These are phyloP conservation scores for Takashimella tepidaria DNA, from an alignment of 1,284 basidiomycete species.

Conservation along the genomic window DNA sequence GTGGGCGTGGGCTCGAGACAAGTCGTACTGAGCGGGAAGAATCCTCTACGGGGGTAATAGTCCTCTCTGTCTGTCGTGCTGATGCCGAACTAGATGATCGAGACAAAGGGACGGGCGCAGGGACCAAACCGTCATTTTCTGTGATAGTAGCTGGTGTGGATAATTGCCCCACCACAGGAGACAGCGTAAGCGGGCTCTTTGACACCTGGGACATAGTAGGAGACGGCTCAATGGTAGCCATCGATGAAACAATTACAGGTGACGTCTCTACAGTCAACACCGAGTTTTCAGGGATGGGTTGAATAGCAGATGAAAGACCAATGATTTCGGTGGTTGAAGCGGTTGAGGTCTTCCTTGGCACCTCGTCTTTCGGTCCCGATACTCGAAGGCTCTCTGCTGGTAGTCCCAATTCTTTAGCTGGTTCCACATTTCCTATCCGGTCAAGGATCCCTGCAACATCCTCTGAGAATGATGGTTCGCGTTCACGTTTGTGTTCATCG, in stretches of 20 bases:
- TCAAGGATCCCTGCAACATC: conserved; percentile 41
- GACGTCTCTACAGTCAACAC: conserved; percentile 2
- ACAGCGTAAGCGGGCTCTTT: neutral
- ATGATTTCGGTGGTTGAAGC: neutral
- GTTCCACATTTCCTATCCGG: conserved; percentile 28
- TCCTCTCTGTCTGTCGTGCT: neutral
- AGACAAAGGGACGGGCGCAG: neutral
- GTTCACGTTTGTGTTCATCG: neutral
- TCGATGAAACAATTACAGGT: conserved; percentile 1
- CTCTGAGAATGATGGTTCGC: conserved; percentile 30
- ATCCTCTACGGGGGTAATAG: neutral
- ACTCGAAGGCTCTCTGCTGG: conserved; percentile 26
- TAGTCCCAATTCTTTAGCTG: conserved; percentile 34
- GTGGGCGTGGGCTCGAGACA: conserved; percentile 7
- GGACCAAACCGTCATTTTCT: neutral
- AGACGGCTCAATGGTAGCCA: too few species aligned
- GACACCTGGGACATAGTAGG: neutral
- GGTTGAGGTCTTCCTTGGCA: neutral
- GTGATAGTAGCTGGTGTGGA: too few species aligned
- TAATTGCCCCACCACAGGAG: neutral
- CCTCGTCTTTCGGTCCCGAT: conserved; percentile 3
- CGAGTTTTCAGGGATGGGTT: conserved; percentile 4
- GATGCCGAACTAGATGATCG: neutral
- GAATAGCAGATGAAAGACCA: neutral
- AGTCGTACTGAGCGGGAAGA: conserved; percentile 14